Evolutionary conservation across 345 rosid genomes (phyloP).

Genomic region (Luvunga scandens): DNA sequence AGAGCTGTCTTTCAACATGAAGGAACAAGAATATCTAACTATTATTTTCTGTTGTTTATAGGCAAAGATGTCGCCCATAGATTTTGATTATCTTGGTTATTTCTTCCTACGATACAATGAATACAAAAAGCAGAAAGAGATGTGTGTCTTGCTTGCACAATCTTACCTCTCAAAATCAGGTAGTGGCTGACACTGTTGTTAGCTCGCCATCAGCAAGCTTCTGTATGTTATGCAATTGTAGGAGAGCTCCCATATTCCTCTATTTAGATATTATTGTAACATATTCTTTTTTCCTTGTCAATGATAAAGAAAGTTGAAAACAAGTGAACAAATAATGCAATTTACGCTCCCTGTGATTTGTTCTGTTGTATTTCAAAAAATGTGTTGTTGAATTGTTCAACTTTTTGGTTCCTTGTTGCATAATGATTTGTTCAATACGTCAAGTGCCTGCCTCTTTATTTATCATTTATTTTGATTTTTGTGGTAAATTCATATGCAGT

Average conservation of each 20-base stretch:
- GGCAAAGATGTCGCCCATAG: constrained; percentile 95
- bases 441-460: background rate
- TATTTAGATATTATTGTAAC: constrained; percentile 10
- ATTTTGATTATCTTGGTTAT: constrained; percentile 77
- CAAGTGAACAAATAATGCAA: background rate
- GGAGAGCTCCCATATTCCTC: background rate
- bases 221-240: constrained; percentile 6
- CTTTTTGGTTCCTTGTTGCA: background rate
- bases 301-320: constrained; percentile 3
- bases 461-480: background rate
- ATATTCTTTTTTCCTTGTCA: constrained; percentile 12
- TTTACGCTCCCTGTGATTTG: background rate
- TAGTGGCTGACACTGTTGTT: constrained; percentile 1
- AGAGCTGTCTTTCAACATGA: background rate
- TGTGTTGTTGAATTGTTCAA: background rate
- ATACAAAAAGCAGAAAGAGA: constrained; percentile 73
- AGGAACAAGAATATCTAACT: background rate
- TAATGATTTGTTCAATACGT: background rate
- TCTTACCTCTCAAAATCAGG: constrained; percentile 42
- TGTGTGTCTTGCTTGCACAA: constrained; percentile 48
- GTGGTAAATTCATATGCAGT: background rate
- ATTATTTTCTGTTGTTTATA: constrained; percentile 18
- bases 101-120: constrained; percentile 87
- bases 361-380: background rate
- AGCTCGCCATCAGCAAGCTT: background rate